Conservation (phyloP, 2,329 filamentous ascomycete species). For the Ceratocystis cacaofunesta region DNA sequence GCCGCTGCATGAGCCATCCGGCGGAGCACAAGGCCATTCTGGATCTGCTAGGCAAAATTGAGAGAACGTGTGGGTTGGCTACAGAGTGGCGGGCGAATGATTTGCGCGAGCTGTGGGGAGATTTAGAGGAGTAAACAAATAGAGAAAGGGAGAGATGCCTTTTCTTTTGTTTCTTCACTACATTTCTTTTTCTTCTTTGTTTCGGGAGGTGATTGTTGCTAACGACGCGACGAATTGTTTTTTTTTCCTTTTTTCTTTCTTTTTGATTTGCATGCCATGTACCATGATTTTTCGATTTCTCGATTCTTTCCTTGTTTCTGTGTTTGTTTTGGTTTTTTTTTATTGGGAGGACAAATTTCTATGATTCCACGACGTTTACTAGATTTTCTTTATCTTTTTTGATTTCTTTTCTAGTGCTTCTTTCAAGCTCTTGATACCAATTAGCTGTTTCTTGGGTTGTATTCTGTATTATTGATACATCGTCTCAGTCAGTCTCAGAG, state of each 20-base stretch:
- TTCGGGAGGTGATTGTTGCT: no score
- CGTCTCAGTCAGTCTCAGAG: no score
- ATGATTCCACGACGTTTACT: not conserved
- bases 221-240: not conserved
- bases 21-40: conserved; percentile 30
- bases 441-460: not conserved
- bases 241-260: not conserved
- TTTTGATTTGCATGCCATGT: not conserved
- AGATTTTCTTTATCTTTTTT: conserved; percentile 4
- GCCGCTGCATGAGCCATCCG: conserved; percentile 35
- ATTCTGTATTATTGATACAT: no score
- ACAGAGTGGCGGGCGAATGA: conserved; percentile 39
- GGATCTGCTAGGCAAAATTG: conserved; percentile 33
- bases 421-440: not conserved
- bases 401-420: not conserved
- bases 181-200: not conserved
- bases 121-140: conserved; percentile 21
- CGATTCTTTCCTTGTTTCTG: not conserved
- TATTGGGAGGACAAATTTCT: not conserved
- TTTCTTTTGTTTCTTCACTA: not conserved
- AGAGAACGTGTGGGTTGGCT: conserved; percentile 37
- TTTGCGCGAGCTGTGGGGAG: conserved; percentile 37
- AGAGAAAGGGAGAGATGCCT: conserved; percentile 13
- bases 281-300: not conserved
- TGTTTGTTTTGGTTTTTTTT: not conserved